Base-by-base conservation (phyloP, 257 asterid genomes). In the Jaltomata sinuosa region DNA sequence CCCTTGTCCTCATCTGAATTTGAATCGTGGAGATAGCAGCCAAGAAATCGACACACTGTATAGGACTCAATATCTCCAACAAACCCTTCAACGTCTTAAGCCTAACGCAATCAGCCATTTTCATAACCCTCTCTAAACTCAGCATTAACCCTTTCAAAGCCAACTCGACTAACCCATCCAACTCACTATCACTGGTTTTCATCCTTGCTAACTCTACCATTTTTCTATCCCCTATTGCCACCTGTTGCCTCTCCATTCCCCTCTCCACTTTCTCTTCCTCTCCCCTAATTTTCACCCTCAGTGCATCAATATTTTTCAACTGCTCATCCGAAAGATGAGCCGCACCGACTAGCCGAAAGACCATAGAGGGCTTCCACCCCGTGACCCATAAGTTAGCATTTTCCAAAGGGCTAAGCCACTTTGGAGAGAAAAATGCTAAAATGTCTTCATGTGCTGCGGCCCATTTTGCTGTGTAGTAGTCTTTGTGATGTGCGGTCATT, bases 241-340 rank as follows among this genome's bases (percentile, higher is more conserved):
- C 93, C 54, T 94, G 97, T 22, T 89, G 92, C 88, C 97, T 85
- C 86, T 92, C 98, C 94, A 94, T 92, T 82, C 91, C 92, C 61
- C 91, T 86, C 81, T 94, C 97, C 83, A 93, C 98, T 84, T 82
- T 89, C 82, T 84, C 94, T 81, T 94, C 98, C 31, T 92, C 98
- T 71, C 31, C 31, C 80, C 72, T 90, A 18, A 92, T 91, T 89
- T 64, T 90, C 27, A 4, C 9, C 55, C 85, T 86, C 91, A 94
- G 21, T 1, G 52, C 55, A 59, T 88, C 93, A 1, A 93, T 85
- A 81, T 36, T 89, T 83, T 9, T 82, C 80, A 10, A 34, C 82
- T 94, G 95, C 15, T 88, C 94, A 27, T 86, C 86, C 0, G 71
- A 61, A 2, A 85, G 45, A 4, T 29, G 16, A 6, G 16, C 71